Evolutionary conservation across 345 rosid species (phyloP), one percentile per base, ranked within the genome.

Genomic region (Moringa oleifera): DNA sequence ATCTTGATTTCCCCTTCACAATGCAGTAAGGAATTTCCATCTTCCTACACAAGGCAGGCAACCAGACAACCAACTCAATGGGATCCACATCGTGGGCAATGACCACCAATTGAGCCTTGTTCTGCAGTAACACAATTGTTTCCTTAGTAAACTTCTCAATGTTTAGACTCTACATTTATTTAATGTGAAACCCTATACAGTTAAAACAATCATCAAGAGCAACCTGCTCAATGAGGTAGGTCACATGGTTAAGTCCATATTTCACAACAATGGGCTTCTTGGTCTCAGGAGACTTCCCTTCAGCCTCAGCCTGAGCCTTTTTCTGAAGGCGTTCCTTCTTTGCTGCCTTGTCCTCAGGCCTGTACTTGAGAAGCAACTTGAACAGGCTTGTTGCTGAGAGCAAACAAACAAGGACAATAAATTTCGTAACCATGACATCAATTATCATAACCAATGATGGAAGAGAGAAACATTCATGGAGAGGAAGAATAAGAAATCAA

Each of bases 71-170:
- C 76, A 88, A 72, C 79, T 88, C 96, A 25, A 88, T 88, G 17
- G 96, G 96, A 65, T 88, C 91, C 19, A 88, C 96, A 69, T 88
- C 96, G 55, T 86, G 96, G 20, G 96, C 96, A 15, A 88, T 89
- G 53, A 89, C 80, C 25, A 89, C 96, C 74, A 86, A 53, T 47
- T 85, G 91, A 0, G 91, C 91, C 71, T 85, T 85, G 75, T 85
- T 85, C 86, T 85, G 57, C 81, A 71, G 12, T 17, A 37, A 18
- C 7, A 52, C 18, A 62, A n/a, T n/a, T n/a, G n/a, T n/a, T n/a
- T n/a, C n/a, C 11, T 33, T 11, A 33, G 37, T 5, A 33, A 11
- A 33, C 11, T 33, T 33, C 11, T 33, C 37, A 33, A 11, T 4
- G 37, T 33, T 4, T 5, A 33, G 11, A 33, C 11, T 33, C 37